Evolutionary conservation across 1,284 basidiomycete genomes (phyloP).

Genomic region (Phlebopus sp.): DNA sequence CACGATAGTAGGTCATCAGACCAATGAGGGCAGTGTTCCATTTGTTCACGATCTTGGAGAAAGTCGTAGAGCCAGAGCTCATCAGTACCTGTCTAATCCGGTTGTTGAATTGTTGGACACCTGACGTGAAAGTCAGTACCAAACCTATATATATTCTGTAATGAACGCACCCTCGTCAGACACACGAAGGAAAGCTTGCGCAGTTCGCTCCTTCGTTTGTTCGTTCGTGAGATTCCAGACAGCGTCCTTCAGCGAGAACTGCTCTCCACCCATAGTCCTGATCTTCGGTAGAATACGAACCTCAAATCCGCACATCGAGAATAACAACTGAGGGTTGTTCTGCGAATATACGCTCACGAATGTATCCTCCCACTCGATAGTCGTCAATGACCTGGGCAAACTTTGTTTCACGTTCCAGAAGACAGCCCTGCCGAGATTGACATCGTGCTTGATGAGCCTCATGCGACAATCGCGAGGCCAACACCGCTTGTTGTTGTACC

Average conservation of each 20-base stretch:
- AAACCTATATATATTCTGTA: neutral
- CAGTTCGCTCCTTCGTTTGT: slow-evolving; percentile 95
- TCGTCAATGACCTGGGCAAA: slow-evolving; percentile 92
- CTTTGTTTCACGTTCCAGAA: slow-evolving; percentile 99
- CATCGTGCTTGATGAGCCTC: slow-evolving; percentile 99
- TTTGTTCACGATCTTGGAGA: slow-evolving; percentile 99
- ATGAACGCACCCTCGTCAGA: slow-evolving; percentile 77
- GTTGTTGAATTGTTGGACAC: slow-evolving; percentile 95
- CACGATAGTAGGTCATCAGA: slow-evolving; percentile 97
- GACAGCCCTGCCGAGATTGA: slow-evolving; percentile 96
- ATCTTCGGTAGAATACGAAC: slow-evolving; percentile 96
- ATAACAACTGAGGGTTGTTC: slow-evolving; percentile 96
- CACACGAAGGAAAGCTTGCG: slow-evolving; percentile 96
- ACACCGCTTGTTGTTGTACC: slow-evolving; percentile 99
- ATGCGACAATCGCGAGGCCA: slow-evolving; percentile 99
- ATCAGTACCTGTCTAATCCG: slow-evolving; percentile 95
- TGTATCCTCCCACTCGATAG: slow-evolving; percentile 98
- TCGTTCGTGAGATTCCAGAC: slow-evolving; percentile 98
- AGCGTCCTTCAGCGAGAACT: slow-evolving; percentile 94
- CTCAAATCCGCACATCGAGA: slow-evolving; percentile 99
- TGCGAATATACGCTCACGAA: slow-evolving; percentile 96
- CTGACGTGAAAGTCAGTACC: slow-evolving; percentile 37
- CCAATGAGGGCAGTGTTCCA: slow-evolving; percentile 97
- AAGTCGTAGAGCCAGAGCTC: slow-evolving; percentile 98
- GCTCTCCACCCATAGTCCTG: slow-evolving; percentile 91